phyloP scores from a whole-genome alignment of 2,329 filamentous ascomycete genomes.

The Elsinoe australis region DNA sequence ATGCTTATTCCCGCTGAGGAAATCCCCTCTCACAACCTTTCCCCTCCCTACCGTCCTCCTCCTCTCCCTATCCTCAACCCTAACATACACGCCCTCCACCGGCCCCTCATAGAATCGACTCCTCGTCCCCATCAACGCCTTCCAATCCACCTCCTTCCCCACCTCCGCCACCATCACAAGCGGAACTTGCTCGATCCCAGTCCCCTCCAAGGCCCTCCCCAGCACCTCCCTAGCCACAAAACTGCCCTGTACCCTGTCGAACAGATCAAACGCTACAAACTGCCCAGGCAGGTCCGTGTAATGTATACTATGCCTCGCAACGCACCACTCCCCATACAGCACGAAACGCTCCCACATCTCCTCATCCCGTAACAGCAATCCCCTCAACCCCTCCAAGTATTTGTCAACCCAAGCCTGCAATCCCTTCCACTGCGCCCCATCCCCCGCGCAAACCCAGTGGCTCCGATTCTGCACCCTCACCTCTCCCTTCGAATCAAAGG shows the following conservation, averaged over 20 bases:
- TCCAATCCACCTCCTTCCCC: not conserved
- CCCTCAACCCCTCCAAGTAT: constrained; percentile 6
- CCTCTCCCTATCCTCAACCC: constrained; percentile 15
- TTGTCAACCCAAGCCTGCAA: constrained; percentile 16
- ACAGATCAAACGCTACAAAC: constrained; percentile 20
- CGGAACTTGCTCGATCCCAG: constrained; percentile 11
- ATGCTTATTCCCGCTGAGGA: constrained; percentile 17
- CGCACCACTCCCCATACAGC: constrained; percentile 20
- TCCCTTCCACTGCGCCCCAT: constrained; percentile 16
- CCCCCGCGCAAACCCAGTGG: constrained; percentile 14
- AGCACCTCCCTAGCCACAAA: constrained; percentile 15
- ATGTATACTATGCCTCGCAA: constrained; percentile 17
- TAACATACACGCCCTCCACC: constrained; percentile 19
- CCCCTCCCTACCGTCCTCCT: constrained; percentile 16
- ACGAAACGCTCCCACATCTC: constrained; percentile 14
- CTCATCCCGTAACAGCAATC: not conserved
- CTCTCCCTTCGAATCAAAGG: not conserved
- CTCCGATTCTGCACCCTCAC: constrained; percentile 18
- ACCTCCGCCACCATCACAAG: not conserved
- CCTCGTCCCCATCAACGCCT: not conserved
- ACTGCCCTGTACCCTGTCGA: constrained; percentile 1
- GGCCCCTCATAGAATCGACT: constrained; percentile 12
- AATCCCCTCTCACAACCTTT: constrained; percentile 19
- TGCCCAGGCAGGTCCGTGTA: constrained; percentile 16
- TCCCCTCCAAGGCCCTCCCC: constrained; percentile 7